Percentiles rank a stretch among this genome's conserved stretches.
Evolutionary conservation across 78 protist species (phyloP).

Genomic region (Speleostelium caveatum): DNA sequence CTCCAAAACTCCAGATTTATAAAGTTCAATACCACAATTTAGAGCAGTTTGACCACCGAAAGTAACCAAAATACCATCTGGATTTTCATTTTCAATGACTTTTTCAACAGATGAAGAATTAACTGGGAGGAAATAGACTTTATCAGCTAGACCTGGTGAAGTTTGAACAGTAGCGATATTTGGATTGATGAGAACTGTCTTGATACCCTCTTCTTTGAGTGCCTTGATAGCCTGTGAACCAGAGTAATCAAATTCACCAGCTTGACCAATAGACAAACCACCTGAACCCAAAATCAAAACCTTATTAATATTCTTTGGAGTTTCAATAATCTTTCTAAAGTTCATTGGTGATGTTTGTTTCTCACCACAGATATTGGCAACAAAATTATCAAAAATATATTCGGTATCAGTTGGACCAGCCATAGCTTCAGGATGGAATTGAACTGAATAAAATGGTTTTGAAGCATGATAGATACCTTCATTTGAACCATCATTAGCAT

Average conservation of each 20-base stretch:
- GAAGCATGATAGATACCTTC: constrained; percentile 95
- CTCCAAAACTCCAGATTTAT: constrained; percentile 83
- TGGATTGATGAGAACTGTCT: constrained; percentile 97
- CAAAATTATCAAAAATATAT: constrained; percentile 93
- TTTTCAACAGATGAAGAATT: constrained; percentile 90
- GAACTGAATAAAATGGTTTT: constrained; percentile 93
- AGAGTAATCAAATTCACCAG: constrained; percentile 99
- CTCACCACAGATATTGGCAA: constrained; percentile 37
- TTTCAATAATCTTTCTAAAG: constrained; percentile 26
- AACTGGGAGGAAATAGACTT: constrained; percentile 97
- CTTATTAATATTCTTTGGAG: constrained; percentile 72
- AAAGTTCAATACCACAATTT: constrained; percentile 95
- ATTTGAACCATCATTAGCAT: constrained; percentile 97
- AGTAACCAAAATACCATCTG: constrained; percentile 95
- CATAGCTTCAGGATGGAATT: constrained; percentile 98
- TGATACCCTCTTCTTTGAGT: constrained; percentile 95
- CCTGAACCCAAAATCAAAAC: constrained; percentile 97
- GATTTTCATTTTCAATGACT: constrained; percentile 93
- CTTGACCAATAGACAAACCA: constrained; percentile 98
- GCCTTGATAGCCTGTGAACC: constrained; percentile 97
- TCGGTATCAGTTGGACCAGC: constrained; percentile 98
- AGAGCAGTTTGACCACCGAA: constrained; percentile 99
- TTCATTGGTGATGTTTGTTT: constrained; percentile 30
- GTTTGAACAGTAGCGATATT: constrained; percentile 99
- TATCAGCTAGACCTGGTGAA: constrained; percentile 94